phyloP scores from a whole-genome alignment of 2,329 filamentous ascomycete species.

The Oidium heveae region DNA sequence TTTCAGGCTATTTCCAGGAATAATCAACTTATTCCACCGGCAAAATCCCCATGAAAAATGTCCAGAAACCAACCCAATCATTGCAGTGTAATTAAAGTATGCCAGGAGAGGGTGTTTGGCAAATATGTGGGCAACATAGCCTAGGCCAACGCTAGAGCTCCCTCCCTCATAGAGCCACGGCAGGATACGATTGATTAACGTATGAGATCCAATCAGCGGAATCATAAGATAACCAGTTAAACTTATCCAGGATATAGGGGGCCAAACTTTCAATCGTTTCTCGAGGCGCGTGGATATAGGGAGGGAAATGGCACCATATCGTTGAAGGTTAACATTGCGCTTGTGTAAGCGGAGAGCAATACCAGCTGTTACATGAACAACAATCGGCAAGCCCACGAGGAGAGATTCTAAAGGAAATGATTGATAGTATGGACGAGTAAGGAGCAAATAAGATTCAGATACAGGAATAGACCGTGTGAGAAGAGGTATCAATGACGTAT shows the following conservation, averaged over 20 bases:
- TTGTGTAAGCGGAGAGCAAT: constrained; percentile 53
- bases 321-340: constrained; percentile 39
- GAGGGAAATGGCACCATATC: constrained; percentile 47
- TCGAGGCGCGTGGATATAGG: constrained; percentile 19
- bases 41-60: constrained; percentile 71
- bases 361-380: constrained; percentile 54
- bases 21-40: constrained; percentile 49
- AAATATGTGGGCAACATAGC: constrained; percentile 69
- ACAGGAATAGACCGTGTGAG: constrained; percentile 44
- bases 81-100: constrained; percentile 40
- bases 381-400: constrained; percentile 48
- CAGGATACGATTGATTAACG: constrained; percentile 48
- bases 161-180: constrained; percentile 60
- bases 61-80: constrained; percentile 42
- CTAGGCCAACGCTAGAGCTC: constrained; percentile 61
- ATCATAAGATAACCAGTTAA: constrained; percentile 46
- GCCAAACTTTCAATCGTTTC: constrained; percentile 21
- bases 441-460: constrained; percentile 67
- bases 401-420: constrained; percentile 56
- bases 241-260: constrained; percentile 42
- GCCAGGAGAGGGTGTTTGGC: constrained; percentile 40
- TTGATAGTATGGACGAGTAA: constrained; percentile 82
- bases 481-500: constrained; percentile 60
- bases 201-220: constrained; percentile 42
- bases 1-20: constrained; percentile 25